phyloP scores from a whole-genome alignment of 2,329 filamentous ascomycete species.

The Xylaria sp. region DNA sequence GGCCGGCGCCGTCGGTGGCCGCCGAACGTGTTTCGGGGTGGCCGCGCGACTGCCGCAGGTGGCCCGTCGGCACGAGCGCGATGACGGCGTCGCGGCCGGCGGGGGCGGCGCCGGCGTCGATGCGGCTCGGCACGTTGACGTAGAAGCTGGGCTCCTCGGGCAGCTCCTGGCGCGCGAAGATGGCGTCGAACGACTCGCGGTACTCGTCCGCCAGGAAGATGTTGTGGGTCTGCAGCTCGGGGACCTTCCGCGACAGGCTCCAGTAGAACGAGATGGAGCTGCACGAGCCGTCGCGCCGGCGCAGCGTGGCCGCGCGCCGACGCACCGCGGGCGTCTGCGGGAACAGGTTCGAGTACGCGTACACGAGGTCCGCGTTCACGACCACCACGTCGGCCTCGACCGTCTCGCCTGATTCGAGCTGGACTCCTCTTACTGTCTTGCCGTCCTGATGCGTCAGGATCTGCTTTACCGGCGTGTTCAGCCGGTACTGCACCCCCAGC shows the following conservation, averaged over 20 bases:
- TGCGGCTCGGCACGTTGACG: constrained; percentile 72
- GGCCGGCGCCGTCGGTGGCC: too few relatives aligned
- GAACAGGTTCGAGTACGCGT: constrained; percentile 73
- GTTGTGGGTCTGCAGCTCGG: constrained; percentile 70
- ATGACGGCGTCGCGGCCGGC: constrained; percentile 66
- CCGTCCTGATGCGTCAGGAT: constrained; percentile 58
- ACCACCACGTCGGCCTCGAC: constrained; percentile 67
- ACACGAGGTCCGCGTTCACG: constrained; percentile 74
- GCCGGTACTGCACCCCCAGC: constrained; percentile 63
- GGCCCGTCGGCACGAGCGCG: constrained; percentile 72
- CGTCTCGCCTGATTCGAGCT: constrained; percentile 59
- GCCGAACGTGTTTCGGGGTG: too few relatives aligned
- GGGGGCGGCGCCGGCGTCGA: constrained; percentile 70
- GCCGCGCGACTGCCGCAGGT: constrained; percentile 56
- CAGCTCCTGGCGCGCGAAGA: constrained; percentile 70
- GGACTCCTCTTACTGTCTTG: constrained; percentile 59
- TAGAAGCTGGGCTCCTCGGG: constrained; percentile 74
- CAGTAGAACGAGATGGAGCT: constrained; percentile 80
- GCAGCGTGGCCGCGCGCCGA: constrained; percentile 43
- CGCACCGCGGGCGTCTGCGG: constrained; percentile 44
- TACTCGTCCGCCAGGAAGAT: constrained; percentile 78
- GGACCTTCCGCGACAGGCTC: constrained; percentile 62
- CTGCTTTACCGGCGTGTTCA: constrained; percentile 59
- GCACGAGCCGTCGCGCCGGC: constrained; percentile 62
- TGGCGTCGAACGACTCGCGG: constrained; percentile 72